Evolutionary conservation across 495 filamentous ascomycete genomes (phyloP).

Genomic region (Glarea lozoyensis): DNA sequence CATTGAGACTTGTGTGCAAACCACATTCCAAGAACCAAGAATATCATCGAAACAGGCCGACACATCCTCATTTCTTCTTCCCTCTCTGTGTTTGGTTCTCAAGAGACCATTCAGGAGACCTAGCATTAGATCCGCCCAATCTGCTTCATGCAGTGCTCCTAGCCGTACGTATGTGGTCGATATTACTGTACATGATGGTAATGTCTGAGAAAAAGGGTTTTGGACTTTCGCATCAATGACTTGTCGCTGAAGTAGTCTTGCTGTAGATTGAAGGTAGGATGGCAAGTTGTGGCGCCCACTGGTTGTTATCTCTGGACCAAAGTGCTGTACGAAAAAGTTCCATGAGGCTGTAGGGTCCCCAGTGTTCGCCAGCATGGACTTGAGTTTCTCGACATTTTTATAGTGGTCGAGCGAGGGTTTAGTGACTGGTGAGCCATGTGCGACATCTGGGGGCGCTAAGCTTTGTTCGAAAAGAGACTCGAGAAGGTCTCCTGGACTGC

Average conservation of each 20-base stretch:
- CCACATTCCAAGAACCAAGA: constrained; percentile 19
- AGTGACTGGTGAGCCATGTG: not conserved
- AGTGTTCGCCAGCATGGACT: constrained; percentile 25
- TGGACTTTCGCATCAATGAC: constrained; percentile 25
- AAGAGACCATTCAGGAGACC: constrained; percentile 9
- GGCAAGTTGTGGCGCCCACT: constrained; percentile 3
- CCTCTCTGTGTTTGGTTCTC: not conserved
- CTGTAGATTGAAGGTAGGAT: constrained; percentile 6
- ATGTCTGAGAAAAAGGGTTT: constrained; percentile 22
- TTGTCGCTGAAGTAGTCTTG: constrained; percentile 19
- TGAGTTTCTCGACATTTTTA: constrained; percentile 26
- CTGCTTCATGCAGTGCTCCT: constrained; percentile 6
- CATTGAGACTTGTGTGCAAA: constrained; percentile 10
- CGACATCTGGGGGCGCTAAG: not conserved
- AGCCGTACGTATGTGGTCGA: constrained; percentile 27
- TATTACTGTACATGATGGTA: constrained; percentile 33
- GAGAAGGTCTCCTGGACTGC: constrained; percentile 8
- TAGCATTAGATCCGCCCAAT: constrained; percentile 14
- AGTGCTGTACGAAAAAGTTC: constrained; percentile 28
- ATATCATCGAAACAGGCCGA: constrained; percentile 10
- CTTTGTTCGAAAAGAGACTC: constrained; percentile 19
- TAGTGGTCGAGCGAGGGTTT: constrained; percentile 12
- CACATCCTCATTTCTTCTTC: not conserved
- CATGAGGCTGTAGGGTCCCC: constrained; percentile 25
- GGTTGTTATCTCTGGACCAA: constrained; percentile 8